A percentile compares a stretch with the other conserved stretches of the same genome.
Evolutionary conservation across 108 stramenopile species (phyloP).

Genomic region (Halocafeteria seosinensis): DNA sequence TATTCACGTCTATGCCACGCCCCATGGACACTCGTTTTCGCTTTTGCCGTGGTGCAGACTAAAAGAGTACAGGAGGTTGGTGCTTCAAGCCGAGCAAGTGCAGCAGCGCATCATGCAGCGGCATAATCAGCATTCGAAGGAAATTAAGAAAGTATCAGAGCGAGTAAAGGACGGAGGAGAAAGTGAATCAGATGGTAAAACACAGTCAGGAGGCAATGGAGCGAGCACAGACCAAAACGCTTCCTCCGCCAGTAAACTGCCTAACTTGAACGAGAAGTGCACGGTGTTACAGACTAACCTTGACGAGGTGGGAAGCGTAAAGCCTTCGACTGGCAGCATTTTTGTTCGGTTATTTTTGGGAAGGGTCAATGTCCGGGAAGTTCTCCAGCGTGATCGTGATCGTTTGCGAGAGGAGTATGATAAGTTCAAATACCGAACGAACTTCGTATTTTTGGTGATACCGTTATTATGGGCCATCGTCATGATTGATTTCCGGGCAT

Average conservation of each 20-base stretch:
- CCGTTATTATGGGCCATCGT: neutral
- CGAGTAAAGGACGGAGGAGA: neutral
- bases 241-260: neutral
- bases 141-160: neutral
- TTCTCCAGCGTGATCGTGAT: neutral
- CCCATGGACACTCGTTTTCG: too few relatives aligned
- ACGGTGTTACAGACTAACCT: too few relatives aligned
- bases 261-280: too few relatives aligned
- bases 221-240: neutral
- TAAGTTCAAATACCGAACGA: slow-evolving; percentile 15
- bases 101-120: neutral
- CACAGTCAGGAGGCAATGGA: neutral
- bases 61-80: neutral
- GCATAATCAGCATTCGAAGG: neutral
- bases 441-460: slow-evolving; percentile 7
- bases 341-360: slow-evolving; percentile 13
- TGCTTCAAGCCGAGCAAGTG: neutral
- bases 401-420: slow-evolving; percentile 7
- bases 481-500: slow-evolving; percentile 1
- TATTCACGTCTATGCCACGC: too few relatives aligned
- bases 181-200: too few relatives aligned
- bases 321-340: slow-evolving; percentile 3
- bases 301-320: neutral
- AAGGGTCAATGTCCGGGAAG: slow-evolving; percentile 6
- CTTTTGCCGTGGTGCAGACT: too few relatives aligned